Conservation (phyloP, 306 rosid genomes). For the Cucurbita pepo region DNA sequence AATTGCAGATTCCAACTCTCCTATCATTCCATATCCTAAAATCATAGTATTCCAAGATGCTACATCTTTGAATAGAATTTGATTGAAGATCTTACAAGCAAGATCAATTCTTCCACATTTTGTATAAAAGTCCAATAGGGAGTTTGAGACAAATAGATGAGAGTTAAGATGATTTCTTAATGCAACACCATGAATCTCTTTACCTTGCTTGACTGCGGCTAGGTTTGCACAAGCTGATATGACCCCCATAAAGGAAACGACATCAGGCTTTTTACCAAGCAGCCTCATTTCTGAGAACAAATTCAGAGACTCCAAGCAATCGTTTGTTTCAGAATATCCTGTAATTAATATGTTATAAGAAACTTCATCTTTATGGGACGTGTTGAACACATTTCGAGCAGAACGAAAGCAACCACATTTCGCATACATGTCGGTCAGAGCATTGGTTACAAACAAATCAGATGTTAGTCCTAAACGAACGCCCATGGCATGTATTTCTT, state of each 20-base stretch:
- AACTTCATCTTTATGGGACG: conserved; percentile 44
- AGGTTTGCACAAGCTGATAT: conserved; percentile 74
- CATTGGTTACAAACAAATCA: conserved; percentile 68
- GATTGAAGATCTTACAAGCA: conserved; percentile 50
- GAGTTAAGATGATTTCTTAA: conserved; percentile 32
- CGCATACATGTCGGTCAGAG: conserved; percentile 72
- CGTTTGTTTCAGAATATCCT: conserved; percentile 58
- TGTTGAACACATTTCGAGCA: conserved; percentile 58
- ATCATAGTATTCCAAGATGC: conserved; percentile 97
- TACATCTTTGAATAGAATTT: conserved; percentile 43
- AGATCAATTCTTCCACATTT: conserved; percentile 72
- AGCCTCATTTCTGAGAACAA: conserved; percentile 62
- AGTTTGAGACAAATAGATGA: conserved; percentile 54
- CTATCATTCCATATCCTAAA: conserved; percentile 77
- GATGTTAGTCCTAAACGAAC: conserved; percentile 24
- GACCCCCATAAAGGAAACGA: conserved; percentile 65
- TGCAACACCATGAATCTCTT: conserved; percentile 59
- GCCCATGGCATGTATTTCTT: conserved; percentile 63
- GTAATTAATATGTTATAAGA: conserved; percentile 61
- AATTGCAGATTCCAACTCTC: conserved; percentile 58
- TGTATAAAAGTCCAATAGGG: conserved; percentile 68
- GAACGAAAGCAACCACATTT: conserved; percentile 45
- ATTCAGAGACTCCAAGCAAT: conserved; percentile 40
- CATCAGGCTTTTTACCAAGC: conserved; percentile 37
- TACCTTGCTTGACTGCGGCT: conserved; percentile 56